phyloP scores from a whole-genome alignment of 352 stramenopile genomes.

The Salisapilia sapeloensis region DNA sequence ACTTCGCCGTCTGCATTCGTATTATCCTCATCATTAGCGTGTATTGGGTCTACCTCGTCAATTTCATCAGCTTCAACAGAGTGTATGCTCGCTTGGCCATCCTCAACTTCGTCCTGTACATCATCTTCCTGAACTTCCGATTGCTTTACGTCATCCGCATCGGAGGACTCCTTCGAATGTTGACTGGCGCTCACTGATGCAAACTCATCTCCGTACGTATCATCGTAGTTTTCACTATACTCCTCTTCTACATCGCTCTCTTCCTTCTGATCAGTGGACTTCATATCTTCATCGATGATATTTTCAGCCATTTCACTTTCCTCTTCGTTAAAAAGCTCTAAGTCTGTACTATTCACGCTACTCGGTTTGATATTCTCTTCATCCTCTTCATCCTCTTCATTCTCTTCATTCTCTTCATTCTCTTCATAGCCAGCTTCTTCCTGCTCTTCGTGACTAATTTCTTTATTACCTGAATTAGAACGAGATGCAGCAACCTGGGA shows the following conservation, averaged over 20 bases:
- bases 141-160: slow-evolving; percentile 1
- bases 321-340: slow-evolving; percentile 2
- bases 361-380: slow-evolving; percentile 6
- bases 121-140: slow-evolving; percentile 3
- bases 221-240: slow-evolving; percentile 1
- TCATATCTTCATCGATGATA: not conserved
- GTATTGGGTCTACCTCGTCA: not conserved
- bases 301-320: not conserved
- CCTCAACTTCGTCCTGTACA: not conserved
- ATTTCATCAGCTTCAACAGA: slow-evolving; percentile 1
- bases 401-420: not conserved
- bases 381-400: slow-evolving; percentile 8
- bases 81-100: not conserved
- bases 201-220: not conserved
- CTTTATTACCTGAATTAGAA: too few relatives aligned
- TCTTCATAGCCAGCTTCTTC: slow-evolving; percentile 1
- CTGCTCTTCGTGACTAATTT: slow-evolving; percentile 1
- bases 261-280: slow-evolving; percentile 1
- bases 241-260: not conserved
- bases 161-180: slow-evolving; percentile 1
- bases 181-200: not conserved
- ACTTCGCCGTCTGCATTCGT: slow-evolving; percentile 3
- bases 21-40: slow-evolving; percentile 1
- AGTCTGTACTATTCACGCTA: not conserved
- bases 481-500: too few relatives aligned